Base-by-base conservation (phyloP, 441 rosid genomes). In the Populus trichocarpa region DNA sequence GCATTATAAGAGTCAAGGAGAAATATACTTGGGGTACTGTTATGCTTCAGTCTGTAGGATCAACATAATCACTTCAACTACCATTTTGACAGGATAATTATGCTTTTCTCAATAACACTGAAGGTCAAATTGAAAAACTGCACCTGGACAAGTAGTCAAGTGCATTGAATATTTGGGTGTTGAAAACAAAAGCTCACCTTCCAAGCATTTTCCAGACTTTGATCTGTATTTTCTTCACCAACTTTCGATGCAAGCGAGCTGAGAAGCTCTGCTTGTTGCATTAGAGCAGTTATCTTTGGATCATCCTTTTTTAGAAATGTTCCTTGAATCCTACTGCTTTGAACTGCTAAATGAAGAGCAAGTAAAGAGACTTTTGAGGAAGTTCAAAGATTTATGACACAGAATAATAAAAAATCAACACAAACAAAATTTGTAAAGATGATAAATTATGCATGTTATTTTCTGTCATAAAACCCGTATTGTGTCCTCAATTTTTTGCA, bases 181-280 rank as follows among this genome's bases (percentile, higher is more conserved):
- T 5, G 61, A 18, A 70, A 69, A 68, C 67, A 76, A 69, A 72
- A 72, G 53, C 81, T 80, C 77, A 92, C 99, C 99, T 94, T 94
- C 99, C 99, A 96, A 64, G 99, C 96, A 92, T 84, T 91, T 85
- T 96, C 98, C 77, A 94, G 88, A 89, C 96, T 92, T 87, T 90
- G 93, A 38, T 96, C 98, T 74, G 94, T 87, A 83, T 88, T 89
- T 76, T 94, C 99, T 53, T 84, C 64, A 64, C 87, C 88, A 63
- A 94, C 95, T 89, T 90, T 94, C 79, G 80, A 73, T 8, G 98
- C 91, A 69, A 96, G 90, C 61, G 99, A 89, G 82, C 92, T 90
- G 77, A 96, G 93, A 85, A 96, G 89, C 82, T 92, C 97, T 18
- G 97, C 93, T 88, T 96, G 99, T 88, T 94, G 94, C 93, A 90